These are phyloP conservation scores for Plasmodium falciparum DNA, from an alignment of 169 alveolate species.

Conservation along the genomic window DNA sequence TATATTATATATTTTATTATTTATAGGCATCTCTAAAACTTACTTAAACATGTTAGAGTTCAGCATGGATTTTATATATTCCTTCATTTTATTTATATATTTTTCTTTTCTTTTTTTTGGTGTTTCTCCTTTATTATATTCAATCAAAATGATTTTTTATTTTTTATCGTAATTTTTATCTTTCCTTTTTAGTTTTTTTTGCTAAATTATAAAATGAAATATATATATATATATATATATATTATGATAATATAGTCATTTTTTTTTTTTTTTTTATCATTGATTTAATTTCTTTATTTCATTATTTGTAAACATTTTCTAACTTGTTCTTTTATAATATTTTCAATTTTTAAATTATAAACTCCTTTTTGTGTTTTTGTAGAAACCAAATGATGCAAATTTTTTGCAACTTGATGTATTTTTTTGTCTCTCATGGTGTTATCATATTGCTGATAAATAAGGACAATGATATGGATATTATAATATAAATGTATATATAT, in stretches of 20 bases:
- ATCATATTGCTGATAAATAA: slow-evolving; percentile 20
- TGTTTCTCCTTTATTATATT: background rate
- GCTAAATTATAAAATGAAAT: slow-evolving; percentile 24
- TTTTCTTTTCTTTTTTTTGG: slow-evolving; percentile 1
- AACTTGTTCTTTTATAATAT: slow-evolving; percentile 67
- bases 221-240: background rate
- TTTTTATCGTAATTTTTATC: slow-evolving; percentile 11
- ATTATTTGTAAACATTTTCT: background rate
- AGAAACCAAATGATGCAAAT: slow-evolving; percentile 63
- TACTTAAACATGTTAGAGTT: background rate
- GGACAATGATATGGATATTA: background rate
- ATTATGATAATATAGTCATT: background rate
- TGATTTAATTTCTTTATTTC: background rate
- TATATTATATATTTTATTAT: slow-evolving; percentile 6
- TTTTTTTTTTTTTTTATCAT: no score
- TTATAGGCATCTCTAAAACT: slow-evolving; percentile 74
- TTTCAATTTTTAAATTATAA: slow-evolving; percentile 66
- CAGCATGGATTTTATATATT: slow-evolving; percentile 1
- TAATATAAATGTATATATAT: slow-evolving; percentile 1
- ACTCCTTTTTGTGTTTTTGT: slow-evolving; percentile 72
- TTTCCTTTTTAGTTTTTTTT: slow-evolving; percentile 30
- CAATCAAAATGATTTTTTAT: background rate
- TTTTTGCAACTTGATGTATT: slow-evolving; percentile 62
- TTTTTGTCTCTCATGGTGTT: slow-evolving; percentile 30
- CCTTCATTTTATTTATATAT: slow-evolving; percentile 2